phyloP scores from a whole-genome alignment of 768 basidiomycete genomes.

The Lactarius sanguifluus region DNA sequence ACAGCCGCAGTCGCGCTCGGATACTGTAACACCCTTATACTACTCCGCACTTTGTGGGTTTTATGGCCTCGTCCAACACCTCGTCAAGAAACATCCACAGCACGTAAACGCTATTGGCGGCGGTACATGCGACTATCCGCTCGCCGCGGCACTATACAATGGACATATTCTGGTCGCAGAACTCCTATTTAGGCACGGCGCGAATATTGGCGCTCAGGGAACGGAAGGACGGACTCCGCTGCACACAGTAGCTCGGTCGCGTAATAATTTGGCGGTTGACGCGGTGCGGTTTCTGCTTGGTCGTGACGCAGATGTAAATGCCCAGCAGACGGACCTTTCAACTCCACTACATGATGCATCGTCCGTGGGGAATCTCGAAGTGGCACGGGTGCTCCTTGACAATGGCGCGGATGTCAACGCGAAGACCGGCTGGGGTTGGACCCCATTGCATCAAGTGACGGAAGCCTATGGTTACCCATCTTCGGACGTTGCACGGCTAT shows the following conservation, averaged over 20 bases:
- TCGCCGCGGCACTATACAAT: no score
- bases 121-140: no score
- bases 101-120: not conserved
- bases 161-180: no score
- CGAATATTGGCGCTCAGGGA: no score
- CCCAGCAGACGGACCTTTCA: not conserved
- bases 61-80: not conserved
- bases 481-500: no score
- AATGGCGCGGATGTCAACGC: no score
- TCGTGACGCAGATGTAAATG: not conserved
- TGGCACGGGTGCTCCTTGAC: not conserved
- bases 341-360: not conserved
- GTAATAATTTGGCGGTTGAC: not conserved
- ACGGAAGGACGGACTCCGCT: not conserved
- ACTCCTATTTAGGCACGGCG: no score
- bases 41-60: not conserved
- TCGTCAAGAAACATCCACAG: not conserved
- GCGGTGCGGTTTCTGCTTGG: not conserved
- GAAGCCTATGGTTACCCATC: no score
- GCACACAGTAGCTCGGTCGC: rapidly evolving
- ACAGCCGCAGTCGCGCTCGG: rapidly evolving
- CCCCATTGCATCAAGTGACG: no score
- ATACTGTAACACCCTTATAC: not conserved
- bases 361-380: not conserved
- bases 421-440: no score